phyloP scores from a whole-genome alignment of 2,329 filamentous ascomycete species.

The Camptophora hylomeconis region DNA sequence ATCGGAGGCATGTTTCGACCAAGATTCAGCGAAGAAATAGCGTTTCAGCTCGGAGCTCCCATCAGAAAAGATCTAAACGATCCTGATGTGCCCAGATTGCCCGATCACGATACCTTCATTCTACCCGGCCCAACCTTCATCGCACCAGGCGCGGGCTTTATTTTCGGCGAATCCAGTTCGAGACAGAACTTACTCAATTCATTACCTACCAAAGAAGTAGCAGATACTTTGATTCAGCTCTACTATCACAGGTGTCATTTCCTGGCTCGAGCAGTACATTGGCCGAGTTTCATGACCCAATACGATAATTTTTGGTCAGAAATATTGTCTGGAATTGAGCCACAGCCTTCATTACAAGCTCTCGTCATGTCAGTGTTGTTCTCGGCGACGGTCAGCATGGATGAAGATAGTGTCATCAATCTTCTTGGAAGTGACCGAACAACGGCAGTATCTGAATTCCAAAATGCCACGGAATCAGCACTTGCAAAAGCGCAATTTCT shows the following conservation, averaged over 20 bases:
- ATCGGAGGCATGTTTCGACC: conserved; percentile 62
- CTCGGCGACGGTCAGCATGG: conserved; percentile 54
- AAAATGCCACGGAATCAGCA: conserved; percentile 53
- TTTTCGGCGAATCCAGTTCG: conserved; percentile 44
- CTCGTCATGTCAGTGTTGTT: conserved; percentile 59
- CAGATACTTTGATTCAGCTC: conserved; percentile 50
- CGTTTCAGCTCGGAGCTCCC: conserved; percentile 18
- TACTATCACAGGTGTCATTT: conserved; percentile 59
- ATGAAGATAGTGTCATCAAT: conserved; percentile 37
- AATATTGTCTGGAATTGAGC: conserved; percentile 46
- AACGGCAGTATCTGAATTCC: conserved; percentile 48
- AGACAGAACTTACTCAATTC: conserved; percentile 44
- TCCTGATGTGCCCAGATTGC: conserved; percentile 9
- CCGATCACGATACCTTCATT: conserved; percentile 35
- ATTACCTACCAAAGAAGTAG: conserved; percentile 44
- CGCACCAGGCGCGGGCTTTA: conserved; percentile 52
- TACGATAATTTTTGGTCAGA: conserved; percentile 55
- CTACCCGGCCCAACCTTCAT: conserved; percentile 54
- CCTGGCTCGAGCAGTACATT: conserved; percentile 54
- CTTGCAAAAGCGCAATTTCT: conserved; percentile 58
- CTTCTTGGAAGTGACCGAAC: conserved; percentile 45
- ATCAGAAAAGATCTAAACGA: conserved; percentile 7
- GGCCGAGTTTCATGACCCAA: conserved; percentile 51
- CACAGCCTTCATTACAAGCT: conserved; percentile 51
- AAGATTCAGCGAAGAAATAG: conserved; percentile 56